phyloP scores from a whole-genome alignment of 2,329 filamentous ascomycete species.

The Penicillium hesseltinei region DNA sequence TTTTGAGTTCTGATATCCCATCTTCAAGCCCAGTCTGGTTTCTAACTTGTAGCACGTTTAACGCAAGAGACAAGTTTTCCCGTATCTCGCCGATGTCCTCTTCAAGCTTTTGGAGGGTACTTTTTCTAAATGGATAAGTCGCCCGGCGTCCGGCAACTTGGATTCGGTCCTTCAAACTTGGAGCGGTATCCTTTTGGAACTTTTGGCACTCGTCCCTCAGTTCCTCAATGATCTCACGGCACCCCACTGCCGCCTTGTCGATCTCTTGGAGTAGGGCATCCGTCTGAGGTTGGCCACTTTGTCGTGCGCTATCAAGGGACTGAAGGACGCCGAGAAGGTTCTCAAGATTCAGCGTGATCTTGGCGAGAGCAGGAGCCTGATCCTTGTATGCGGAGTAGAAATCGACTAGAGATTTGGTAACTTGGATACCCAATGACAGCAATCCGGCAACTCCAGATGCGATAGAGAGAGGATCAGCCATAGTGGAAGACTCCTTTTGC shows the following conservation, averaged over 20 bases:
- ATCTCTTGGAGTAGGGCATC: slow-evolving; percentile 4
- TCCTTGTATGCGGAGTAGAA: slow-evolving; percentile 35
- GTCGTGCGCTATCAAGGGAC: not conserved
- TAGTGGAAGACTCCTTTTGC: not conserved
- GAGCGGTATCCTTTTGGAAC: not conserved
- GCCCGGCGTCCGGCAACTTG: slow-evolving; percentile 16
- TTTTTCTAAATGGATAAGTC: slow-evolving; percentile 32
- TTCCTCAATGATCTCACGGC: slow-evolving; percentile 7
- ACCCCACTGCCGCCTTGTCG: not conserved
- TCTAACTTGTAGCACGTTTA: slow-evolving; percentile 34
- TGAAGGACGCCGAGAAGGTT: slow-evolving; percentile 6
- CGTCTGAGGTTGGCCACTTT: not conserved
- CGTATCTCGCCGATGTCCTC: slow-evolving; percentile 38
- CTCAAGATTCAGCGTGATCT: slow-evolving; percentile 11
- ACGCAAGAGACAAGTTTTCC: slow-evolving; percentile 30
- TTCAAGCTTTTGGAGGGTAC: slow-evolving; percentile 41
- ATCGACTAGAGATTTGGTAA: slow-evolving; percentile 33
- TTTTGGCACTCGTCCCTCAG: slow-evolving; percentile 8
- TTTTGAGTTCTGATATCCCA: slow-evolving; percentile 4
- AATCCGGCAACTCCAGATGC: slow-evolving; percentile 32
- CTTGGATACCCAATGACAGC: slow-evolving; percentile 40
- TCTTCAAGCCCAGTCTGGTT: slow-evolving; percentile 4
- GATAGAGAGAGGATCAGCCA: slow-evolving; percentile 30
- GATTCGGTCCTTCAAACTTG: not conserved
- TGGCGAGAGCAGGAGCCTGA: slow-evolving; percentile 27